phyloP scores from a whole-genome alignment of 75 land plant species.

The Sequoia sempervirens region DNA sequence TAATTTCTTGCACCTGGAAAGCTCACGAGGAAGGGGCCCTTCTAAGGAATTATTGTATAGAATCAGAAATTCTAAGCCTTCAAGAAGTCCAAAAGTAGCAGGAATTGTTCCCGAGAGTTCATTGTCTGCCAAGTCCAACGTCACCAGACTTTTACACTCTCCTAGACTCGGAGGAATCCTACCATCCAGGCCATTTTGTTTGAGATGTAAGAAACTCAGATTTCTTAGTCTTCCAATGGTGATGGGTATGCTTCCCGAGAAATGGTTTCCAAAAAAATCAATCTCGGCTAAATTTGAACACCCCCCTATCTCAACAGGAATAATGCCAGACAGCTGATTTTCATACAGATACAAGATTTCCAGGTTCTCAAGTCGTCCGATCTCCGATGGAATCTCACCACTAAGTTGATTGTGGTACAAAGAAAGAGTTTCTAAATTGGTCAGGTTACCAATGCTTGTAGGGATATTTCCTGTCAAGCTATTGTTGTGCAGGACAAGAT shows the following conservation, averaged over 20 bases:
- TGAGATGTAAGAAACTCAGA: conserved; percentile 51
- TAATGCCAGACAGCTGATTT: conserved; percentile 58
- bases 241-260: conserved; percentile 58
- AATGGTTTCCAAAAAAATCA: conserved; percentile 63
- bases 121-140: conserved; percentile 67
- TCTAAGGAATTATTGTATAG: conserved; percentile 74
- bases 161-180: conserved; percentile 68
- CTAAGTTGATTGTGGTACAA: conserved; percentile 49
- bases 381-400: conserved; percentile 55
- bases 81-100: conserved; percentile 38
- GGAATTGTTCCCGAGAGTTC: conserved; percentile 53
- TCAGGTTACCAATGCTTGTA: conserved; percentile 63
- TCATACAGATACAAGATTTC: conserved; percentile 47
- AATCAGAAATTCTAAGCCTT: conserved; percentile 26
- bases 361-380: conserved; percentile 49
- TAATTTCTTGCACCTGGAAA: conserved; percentile 42
- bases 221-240: conserved; percentile 49
- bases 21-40: conserved; percentile 57
- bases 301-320: conserved; percentile 57
- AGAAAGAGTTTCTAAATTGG: conserved; percentile 41
- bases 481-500: conserved; percentile 66
- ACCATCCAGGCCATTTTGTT: conserved; percentile 64
- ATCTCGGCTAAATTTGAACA: conserved; percentile 51
- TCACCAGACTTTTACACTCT: conserved; percentile 46
- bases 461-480: conserved; percentile 59